These are phyloP conservation scores for Wickerhamiella bombiphila DNA, from an alignment of 805 yeast species.

Conservation along the genomic window DNA sequence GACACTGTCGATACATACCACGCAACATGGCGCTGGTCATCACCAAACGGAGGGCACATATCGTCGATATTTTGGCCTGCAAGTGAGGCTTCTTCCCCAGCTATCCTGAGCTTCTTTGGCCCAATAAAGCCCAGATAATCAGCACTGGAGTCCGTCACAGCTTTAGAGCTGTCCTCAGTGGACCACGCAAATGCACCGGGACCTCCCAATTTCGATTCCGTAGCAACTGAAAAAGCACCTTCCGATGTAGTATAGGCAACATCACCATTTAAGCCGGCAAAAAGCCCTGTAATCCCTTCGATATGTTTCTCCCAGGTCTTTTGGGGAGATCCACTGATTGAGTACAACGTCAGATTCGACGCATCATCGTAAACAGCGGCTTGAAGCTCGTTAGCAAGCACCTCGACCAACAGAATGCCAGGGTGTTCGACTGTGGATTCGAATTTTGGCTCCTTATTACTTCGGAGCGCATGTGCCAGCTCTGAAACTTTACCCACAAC, in stretches of 20 bases:
- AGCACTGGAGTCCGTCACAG: too few relatives aligned
- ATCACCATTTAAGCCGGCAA: conserved; percentile 1
- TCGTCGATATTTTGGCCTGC: conserved; percentile 6
- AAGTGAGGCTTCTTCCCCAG: not conserved
- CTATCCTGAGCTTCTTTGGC: not conserved
- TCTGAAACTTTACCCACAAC: conserved; percentile 8
- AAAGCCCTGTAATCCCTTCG: not conserved
- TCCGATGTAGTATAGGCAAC: conserved; percentile 3
- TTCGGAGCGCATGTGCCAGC: conserved; percentile 3
- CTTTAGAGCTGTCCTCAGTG: not conserved
- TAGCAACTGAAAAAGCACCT: not conserved
- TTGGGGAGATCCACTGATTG: not conserved
- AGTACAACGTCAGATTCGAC: conserved; percentile 1
- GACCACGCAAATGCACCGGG: not conserved
- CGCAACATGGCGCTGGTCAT: conserved; percentile 3
- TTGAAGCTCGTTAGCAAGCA: conserved; percentile 12
- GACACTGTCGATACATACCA: conserved; percentile 8
- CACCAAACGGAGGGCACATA: conserved; percentile 14
- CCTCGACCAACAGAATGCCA: conserved; percentile 3
- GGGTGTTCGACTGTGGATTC: not conserved
- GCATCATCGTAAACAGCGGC: conserved; percentile 4
- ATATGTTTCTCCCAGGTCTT: not conserved
- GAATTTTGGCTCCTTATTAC: not conserved
- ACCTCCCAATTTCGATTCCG: not conserved
- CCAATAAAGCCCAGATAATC: not conserved